A percentile compares a stretch with the other conserved stretches of the same genome.
phyloP scores from a whole-genome alignment of 495 filamentous ascomycete species.

The Extremus antarcticus region DNA sequence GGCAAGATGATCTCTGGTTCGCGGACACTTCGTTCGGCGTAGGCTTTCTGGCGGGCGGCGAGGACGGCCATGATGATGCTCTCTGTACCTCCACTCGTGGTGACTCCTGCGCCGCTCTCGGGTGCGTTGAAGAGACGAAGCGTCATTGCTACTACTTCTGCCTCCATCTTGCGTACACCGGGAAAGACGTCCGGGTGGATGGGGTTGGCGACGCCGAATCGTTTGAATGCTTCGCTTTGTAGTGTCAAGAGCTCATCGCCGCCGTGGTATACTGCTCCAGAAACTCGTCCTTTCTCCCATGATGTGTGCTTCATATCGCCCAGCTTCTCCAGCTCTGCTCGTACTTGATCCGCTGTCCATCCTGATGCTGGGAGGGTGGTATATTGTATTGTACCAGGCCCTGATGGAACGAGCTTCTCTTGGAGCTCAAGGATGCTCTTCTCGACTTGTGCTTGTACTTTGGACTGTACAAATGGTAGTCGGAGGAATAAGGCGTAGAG shows the following conservation, averaged over 20 bases:
- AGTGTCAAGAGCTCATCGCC: conserved; percentile 72
- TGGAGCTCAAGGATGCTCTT: conserved; percentile 68
- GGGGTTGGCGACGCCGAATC: conserved; percentile 95
- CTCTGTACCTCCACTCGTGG: conserved; percentile 88
- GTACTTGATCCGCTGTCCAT: conserved; percentile 67
- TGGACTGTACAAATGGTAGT: conserved; percentile 67
- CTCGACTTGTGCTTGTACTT: conserved; percentile 71
- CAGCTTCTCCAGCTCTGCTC: conserved; percentile 67
- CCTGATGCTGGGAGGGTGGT: conserved; percentile 73
- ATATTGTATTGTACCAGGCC: conserved; percentile 62
- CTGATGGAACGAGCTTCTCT: conserved; percentile 63
- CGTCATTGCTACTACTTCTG: conserved; percentile 94
- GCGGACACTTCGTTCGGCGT: conserved; percentile 68
- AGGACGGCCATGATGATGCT: conserved; percentile 92
- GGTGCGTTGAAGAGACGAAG: conserved; percentile 88
- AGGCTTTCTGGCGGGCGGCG: conserved; percentile 79
- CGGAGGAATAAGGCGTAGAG: conserved; percentile 80
- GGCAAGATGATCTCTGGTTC: conserved; percentile 98
- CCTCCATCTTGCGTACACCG: conserved; percentile 97
- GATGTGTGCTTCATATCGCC: conserved; percentile 81
- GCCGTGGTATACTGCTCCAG: conserved; percentile 93
- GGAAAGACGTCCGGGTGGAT: conserved; percentile 98
- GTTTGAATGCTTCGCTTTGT: conserved; percentile 82
- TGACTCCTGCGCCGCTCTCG: conserved; percentile 61
- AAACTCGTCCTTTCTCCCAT: conserved; percentile 94